Conservation (phyloP, 176 grass and related monocot species). For the Carex cristatella region DNA sequence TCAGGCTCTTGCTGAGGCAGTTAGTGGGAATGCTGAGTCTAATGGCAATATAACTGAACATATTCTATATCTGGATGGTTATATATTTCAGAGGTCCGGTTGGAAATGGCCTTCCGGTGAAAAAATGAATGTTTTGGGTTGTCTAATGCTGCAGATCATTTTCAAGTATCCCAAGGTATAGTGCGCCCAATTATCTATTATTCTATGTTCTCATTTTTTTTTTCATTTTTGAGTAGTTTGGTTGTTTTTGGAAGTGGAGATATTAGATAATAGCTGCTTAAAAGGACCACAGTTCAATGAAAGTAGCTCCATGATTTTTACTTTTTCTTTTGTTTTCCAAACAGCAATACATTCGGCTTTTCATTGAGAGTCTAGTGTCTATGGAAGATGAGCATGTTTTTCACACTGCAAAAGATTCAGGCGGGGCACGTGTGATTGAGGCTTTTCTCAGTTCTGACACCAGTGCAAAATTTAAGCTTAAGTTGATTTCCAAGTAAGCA, state of each 20-base stretch:
- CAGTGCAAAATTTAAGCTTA: conserved; percentile 66
- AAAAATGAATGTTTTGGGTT: conserved; percentile 86
- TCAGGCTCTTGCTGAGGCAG: conserved; percentile 55
- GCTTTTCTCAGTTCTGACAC: conserved; percentile 80
- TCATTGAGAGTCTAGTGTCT: conserved; percentile 55
- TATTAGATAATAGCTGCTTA: neutral
- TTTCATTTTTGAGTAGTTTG: conserved; percentile 11
- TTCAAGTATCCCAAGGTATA: conserved; percentile 73
- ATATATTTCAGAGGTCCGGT: conserved; percentile 41
- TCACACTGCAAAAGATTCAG: conserved; percentile 73
- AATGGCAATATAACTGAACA: conserved; percentile 49
- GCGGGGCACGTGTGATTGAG: conserved; percentile 78
- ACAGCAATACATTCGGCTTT: conserved; percentile 79
- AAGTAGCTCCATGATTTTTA: neutral
- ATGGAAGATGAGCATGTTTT: conserved; percentile 52
- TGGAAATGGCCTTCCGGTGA: conserved; percentile 62
- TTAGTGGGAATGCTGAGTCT: conserved; percentile 46
- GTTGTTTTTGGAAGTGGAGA: neutral
- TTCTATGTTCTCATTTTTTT: neutral
- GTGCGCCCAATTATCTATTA: neutral
- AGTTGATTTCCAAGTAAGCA: conserved; percentile 84
- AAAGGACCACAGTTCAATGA: neutral
- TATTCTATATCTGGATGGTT: conserved; percentile 74
- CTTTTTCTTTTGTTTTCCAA: conserved; percentile 12
- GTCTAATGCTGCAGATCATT: conserved; percentile 86